Conservation (phyloP, 2,329 filamentous ascomycete genomes). For the Fusarium abutilonis region DNA sequence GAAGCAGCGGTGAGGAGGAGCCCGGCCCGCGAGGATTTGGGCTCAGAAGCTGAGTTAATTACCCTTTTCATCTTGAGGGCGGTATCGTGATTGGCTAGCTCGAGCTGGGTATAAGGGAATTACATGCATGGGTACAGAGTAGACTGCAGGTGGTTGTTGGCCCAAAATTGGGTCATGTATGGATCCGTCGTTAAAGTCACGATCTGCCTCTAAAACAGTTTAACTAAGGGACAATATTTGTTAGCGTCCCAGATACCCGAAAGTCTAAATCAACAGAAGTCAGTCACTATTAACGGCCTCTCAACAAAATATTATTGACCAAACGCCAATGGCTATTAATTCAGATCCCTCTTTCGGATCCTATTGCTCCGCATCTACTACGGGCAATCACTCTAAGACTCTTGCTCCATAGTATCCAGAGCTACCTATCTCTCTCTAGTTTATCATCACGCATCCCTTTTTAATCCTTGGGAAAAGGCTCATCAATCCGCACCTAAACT, state of each 20-base stretch:
- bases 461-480: conserved; percentile 15
- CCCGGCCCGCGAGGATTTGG: too few relatives aligned
- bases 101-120: conserved; percentile 11
- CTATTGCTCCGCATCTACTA: conserved; percentile 20
- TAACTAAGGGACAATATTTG: not conserved
- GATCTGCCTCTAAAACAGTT: conserved; percentile 9
- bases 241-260: conserved; percentile 12
- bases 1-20: conserved; percentile 28
- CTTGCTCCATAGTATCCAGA: conserved; percentile 35
- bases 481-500: conserved; percentile 30
- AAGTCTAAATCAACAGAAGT: conserved; percentile 13
- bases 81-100: conserved; percentile 33
- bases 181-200: conserved; percentile 10
- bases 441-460: conserved; percentile 28
- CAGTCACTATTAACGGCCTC: not conserved
- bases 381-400: conserved; percentile 11
- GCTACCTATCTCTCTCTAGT: conserved; percentile 20
- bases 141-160: conserved; percentile 15
- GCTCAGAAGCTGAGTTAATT: conserved; percentile 32
- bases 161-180: too few relatives aligned
- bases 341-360: conserved; percentile 27
- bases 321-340: conserved; percentile 29
- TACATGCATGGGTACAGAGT: conserved; percentile 31
- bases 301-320: not conserved
- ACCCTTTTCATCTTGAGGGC: conserved; percentile 36